Conservation (phyloP, 78 protist genomes). For the Bigelowiella natans region DNA sequence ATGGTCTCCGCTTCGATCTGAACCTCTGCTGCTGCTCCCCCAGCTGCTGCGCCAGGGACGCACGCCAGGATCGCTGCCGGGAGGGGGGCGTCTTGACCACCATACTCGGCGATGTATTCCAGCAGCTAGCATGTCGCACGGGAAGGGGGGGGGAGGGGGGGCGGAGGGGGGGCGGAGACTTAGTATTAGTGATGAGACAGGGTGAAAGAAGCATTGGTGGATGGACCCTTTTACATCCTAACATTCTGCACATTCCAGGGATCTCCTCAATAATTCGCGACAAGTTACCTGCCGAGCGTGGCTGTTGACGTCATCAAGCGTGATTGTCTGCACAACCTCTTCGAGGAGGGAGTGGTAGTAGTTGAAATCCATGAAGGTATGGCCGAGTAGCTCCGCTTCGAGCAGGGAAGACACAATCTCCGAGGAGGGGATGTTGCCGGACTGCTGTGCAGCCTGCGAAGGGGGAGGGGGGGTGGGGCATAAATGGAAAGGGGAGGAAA, state of each 20-base stretch:
- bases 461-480: no score
- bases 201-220: no score
- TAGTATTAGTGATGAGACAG: no score
- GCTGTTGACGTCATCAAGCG: background rate
- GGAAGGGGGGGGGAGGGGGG: no score
- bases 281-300: background rate
- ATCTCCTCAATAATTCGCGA: no score
- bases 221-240: no score
- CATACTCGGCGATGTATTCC: background rate
- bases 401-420: background rate
- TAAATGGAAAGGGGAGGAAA: no score
- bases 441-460: constrained; percentile 3
- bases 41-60: background rate
- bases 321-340: background rate
- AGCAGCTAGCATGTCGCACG: background rate
- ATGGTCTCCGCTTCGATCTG: background rate
- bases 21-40: background rate
- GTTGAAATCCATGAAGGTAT: background rate
- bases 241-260: no score
- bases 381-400: background rate
- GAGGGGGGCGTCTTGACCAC: background rate
- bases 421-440: background rate
- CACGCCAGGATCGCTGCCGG: background rate
- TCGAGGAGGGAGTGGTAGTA: background rate
- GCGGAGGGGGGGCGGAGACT: no score